Percentiles rank a stretch among this genome's conserved stretches.
These are phyloP conservation scores for Cercophora newfieldiana DNA, from an alignment of 495 filamentous ascomycete species.

Conservation along the genomic window DNA sequence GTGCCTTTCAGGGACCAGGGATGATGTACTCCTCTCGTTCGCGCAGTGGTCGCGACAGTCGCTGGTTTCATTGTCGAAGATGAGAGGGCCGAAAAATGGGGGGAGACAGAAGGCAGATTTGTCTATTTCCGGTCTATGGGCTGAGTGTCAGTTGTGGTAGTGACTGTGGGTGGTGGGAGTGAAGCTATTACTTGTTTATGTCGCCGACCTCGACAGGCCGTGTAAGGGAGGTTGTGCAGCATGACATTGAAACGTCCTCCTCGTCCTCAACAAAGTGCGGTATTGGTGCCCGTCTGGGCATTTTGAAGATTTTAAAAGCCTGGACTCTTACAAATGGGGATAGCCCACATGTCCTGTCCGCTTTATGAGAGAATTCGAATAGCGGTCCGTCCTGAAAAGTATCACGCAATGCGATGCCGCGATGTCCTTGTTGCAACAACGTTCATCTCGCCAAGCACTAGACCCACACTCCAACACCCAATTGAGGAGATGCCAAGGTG, in stretches of 20 bases:
- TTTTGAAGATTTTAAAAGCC: neutral
- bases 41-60: constrained; percentile 87
- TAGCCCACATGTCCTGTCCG: neutral
- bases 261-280: constrained; percentile 11
- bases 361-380: neutral
- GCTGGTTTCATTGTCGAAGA: constrained; percentile 84
- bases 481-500: neutral
- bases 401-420: neutral
- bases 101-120: constrained; percentile 58
- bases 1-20: neutral
- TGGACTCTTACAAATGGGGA: neutral
- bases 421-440: neutral
- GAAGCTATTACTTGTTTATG: constrained; percentile 9
- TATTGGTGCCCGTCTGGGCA: neutral
- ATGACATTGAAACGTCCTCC: constrained; percentile 13
- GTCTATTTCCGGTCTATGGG: neutral
- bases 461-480: neutral
- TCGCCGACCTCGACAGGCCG: constrained; percentile 16
- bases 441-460: neutral
- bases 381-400: neutral
- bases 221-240: constrained; percentile 14
- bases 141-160: neutral
- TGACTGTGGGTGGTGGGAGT: neutral
- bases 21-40: constrained; percentile 66
- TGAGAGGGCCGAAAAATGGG: constrained; percentile 72